Percentiles rank a stretch among this genome's conserved stretches.
These are phyloP conservation scores for Dillenia turbinata DNA, from an alignment of 164 flowering plant genomes.

Conservation along the genomic window DNA sequence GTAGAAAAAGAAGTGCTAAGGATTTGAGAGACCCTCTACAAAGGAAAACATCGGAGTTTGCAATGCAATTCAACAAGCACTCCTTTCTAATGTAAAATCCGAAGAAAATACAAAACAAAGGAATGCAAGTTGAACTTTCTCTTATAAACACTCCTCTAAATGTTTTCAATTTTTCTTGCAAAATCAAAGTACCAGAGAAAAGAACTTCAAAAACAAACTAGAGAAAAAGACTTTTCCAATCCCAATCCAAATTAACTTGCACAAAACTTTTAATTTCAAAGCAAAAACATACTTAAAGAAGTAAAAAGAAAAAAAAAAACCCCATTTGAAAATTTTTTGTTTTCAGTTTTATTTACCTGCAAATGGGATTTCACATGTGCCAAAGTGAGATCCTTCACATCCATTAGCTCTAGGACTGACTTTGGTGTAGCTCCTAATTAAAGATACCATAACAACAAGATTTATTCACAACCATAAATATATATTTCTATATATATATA, in stretches of 20 bases:
- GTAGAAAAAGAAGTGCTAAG: slow-evolving; percentile 25
- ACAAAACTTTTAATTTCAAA: no score
- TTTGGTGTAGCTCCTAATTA: slow-evolving; percentile 96
- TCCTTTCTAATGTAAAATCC: slow-evolving; percentile 15
- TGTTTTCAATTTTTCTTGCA: no score
- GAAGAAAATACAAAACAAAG: not conserved
- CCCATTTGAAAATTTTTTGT: slow-evolving; percentile 6
- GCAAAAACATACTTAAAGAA: no score
- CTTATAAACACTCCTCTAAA: slow-evolving; percentile 1
- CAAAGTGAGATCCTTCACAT: slow-evolving; percentile 96
- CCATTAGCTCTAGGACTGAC: slow-evolving; percentile 99
- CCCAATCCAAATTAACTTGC: no score
- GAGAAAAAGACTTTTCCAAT: no score
- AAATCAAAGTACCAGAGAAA: slow-evolving; percentile 1
- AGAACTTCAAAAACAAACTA: not conserved
- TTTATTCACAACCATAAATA: not conserved
- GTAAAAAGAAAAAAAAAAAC: slow-evolving; percentile 11
- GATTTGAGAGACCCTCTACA: slow-evolving; percentile 29
- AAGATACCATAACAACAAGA: slow-evolving; percentile 1
- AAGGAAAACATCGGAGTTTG: slow-evolving; percentile 48
- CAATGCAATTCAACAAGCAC: slow-evolving; percentile 16
- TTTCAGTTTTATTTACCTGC: slow-evolving; percentile 50
- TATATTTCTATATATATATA: not conserved
- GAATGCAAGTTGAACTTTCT: slow-evolving; percentile 11
- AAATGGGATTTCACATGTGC: slow-evolving; percentile 98